Evolutionary conservation across 192 early-diverging fungal species (phyloP).

Genomic region (Geosiphon pyriformis): DNA sequence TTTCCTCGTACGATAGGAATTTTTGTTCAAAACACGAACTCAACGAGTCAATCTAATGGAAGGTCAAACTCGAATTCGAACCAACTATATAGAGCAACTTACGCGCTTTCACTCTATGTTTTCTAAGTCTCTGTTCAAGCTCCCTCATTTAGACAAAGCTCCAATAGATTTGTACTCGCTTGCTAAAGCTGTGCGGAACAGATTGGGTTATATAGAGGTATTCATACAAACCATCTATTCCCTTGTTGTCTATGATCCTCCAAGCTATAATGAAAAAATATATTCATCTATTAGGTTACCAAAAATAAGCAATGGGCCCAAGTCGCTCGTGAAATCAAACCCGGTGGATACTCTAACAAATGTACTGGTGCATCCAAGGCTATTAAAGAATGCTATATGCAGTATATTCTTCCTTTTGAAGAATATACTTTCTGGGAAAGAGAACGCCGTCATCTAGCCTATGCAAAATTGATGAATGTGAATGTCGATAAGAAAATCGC

Average conservation of each 20-base stretch:
- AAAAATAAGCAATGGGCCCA: constrained; percentile 70
- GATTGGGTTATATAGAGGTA: constrained; percentile 51
- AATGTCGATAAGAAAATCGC: constrained; percentile 38
- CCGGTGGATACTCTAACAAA: constrained; percentile 46
- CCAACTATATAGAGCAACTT: constrained; percentile 90
- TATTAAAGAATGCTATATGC: constrained; percentile 56
- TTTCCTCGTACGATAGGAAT: too few relatives aligned
- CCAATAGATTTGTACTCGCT: constrained; percentile 82
- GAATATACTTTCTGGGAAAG: constrained; percentile 34
- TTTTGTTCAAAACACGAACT: constrained; percentile 83
- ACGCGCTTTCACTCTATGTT: constrained; percentile 80
- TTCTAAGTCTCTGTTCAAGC: constrained; percentile 65
- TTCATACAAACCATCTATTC: neutral
- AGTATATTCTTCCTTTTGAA: constrained; percentile 61
- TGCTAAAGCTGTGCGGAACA: constrained; percentile 70
- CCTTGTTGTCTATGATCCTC: neutral
- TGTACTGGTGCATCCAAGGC: constrained; percentile 66
- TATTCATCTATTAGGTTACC: constrained; percentile 55
- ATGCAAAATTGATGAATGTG: constrained; percentile 69
- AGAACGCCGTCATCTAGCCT: constrained; percentile 34
- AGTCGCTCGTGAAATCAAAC: constrained; percentile 62
- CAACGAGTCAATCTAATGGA: constrained; percentile 92
- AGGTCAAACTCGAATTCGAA: constrained; percentile 75
- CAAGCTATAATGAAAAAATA: too few relatives aligned
- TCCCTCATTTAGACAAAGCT: constrained; percentile 80